These are phyloP conservation scores for Geranium rotundifolium DNA, from an alignment of 345 rosid genomes.

Conservation along the genomic window DNA sequence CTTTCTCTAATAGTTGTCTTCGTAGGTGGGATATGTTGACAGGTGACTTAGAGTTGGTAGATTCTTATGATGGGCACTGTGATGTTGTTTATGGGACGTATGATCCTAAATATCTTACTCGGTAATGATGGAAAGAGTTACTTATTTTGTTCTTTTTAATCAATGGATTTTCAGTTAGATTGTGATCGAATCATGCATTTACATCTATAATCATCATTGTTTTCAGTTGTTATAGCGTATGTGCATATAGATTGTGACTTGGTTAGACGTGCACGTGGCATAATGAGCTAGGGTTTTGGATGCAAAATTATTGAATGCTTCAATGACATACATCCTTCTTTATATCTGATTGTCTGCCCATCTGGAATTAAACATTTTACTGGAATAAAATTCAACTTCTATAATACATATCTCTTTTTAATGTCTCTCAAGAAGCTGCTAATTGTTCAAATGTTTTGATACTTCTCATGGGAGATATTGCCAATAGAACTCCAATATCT, in stretches of 20 bases:
- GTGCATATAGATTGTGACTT: too few relatives aligned
- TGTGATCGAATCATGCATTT: background rate
- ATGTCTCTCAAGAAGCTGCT: background rate
- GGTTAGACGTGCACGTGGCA: too few relatives aligned
- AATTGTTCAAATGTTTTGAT: too few relatives aligned
- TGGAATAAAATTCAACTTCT: background rate
- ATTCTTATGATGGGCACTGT: slow-evolving; percentile 83
- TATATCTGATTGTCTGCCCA: background rate
- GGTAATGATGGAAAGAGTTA: slow-evolving; percentile 29
- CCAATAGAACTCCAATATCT: too few relatives aligned
- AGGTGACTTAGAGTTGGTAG: slow-evolving; percentile 74
- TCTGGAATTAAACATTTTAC: background rate
- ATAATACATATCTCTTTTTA: background rate
- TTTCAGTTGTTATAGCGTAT: too few relatives aligned
- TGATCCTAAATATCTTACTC: slow-evolving; percentile 70
- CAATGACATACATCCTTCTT: background rate
- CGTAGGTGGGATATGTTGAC: slow-evolving; percentile 96
- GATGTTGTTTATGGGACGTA: slow-evolving; percentile 77
- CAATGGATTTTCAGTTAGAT: background rate
- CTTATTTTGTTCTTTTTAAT: background rate
- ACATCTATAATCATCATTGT: too few relatives aligned
- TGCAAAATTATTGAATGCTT: background rate
- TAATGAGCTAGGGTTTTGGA: background rate
- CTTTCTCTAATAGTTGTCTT: slow-evolving; percentile 6
- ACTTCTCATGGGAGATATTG: too few relatives aligned